phyloP scores from a whole-genome alignment of 352 stramenopile genomes.

The Globisporangium alternatum region DNA sequence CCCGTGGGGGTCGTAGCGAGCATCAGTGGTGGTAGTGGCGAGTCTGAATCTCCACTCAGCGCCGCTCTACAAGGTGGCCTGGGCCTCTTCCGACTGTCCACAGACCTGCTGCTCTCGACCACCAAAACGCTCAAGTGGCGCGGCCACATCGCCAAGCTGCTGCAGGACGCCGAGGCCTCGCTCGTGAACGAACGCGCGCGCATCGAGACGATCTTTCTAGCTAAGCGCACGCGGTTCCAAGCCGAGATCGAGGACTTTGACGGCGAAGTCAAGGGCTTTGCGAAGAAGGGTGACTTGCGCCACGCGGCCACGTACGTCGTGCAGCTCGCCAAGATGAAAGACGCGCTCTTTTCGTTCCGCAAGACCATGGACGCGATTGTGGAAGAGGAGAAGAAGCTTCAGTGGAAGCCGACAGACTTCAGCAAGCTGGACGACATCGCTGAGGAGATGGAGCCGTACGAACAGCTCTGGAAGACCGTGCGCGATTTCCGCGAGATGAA shows the following conservation, averaged over 20 bases:
- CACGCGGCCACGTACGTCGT: slow-evolving; percentile 76
- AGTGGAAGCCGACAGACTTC: slow-evolving; percentile 73
- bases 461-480: slow-evolving; percentile 69
- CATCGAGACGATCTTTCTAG: slow-evolving; percentile 71
- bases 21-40: background rate
- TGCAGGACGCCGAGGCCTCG: slow-evolving; percentile 47
- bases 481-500: slow-evolving; percentile 77
- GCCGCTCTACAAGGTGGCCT: background rate
- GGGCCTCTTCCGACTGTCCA: slow-evolving; percentile 16
- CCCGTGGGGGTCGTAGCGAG: background rate
- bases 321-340: slow-evolving; percentile 71
- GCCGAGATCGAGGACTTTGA: slow-evolving; percentile 77
- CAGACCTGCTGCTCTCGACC: slow-evolving; percentile 50
- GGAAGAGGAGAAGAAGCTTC: slow-evolving; percentile 59
- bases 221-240: slow-evolving; percentile 65
- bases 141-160: slow-evolving; percentile 47
- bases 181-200: slow-evolving; percentile 58
- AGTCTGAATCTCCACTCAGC: background rate
- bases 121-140: slow-evolving; percentile 73
- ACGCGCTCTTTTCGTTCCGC: slow-evolving; percentile 52
- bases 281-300: slow-evolving; percentile 73
- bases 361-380: slow-evolving; percentile 52
- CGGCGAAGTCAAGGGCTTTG: slow-evolving; percentile 59
- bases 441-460: slow-evolving; percentile 71
- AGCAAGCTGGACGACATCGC: slow-evolving; percentile 72